A percentile compares a stretch with the other conserved stretches of the same genome.
phyloP scores from a whole-genome alignment of 306 rosid genomes.

The Quercus wislizeni region DNA sequence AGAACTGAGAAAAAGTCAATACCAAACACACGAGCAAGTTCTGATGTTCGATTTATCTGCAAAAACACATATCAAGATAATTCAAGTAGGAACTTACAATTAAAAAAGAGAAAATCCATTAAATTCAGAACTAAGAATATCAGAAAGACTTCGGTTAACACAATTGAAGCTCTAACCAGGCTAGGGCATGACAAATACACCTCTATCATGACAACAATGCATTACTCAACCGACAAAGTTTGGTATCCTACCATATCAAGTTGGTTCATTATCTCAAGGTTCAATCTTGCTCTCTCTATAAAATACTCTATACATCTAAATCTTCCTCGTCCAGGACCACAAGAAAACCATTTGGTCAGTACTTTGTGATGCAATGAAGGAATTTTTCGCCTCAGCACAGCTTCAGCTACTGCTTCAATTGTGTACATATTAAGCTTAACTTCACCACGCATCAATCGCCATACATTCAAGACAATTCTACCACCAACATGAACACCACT shows the following conservation, averaged over 20 bases:
- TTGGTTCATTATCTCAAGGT: constrained; percentile 77
- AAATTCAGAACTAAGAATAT: neutral
- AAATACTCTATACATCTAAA: constrained; percentile 72
- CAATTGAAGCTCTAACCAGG: neutral
- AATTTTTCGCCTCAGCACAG: constrained; percentile 80
- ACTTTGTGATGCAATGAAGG: constrained; percentile 56
- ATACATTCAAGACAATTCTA: constrained; percentile 86
- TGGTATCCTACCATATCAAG: constrained; percentile 73
- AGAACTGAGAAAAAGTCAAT: constrained; percentile 96
- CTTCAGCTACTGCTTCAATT: constrained; percentile 81
- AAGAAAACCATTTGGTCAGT: constrained; percentile 78
- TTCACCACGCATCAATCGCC: constrained; percentile 92
- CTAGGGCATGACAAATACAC: neutral
- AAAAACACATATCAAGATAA: constrained; percentile 23
- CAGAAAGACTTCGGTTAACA: neutral
- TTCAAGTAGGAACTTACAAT: constrained; percentile 15
- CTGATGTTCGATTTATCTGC: constrained; percentile 94
- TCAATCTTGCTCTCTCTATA: constrained; percentile 59
- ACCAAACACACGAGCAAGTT: constrained; percentile 98
- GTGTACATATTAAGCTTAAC: constrained; percentile 85
- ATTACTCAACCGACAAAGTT: neutral
- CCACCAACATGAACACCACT: constrained; percentile 91
- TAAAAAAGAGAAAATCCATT: neutral
- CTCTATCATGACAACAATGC: neutral
- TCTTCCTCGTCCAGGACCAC: constrained; percentile 83